phyloP scores from a whole-genome alignment of 23 red algal genomes.

The Gracilaria vermiculophylla region DNA sequence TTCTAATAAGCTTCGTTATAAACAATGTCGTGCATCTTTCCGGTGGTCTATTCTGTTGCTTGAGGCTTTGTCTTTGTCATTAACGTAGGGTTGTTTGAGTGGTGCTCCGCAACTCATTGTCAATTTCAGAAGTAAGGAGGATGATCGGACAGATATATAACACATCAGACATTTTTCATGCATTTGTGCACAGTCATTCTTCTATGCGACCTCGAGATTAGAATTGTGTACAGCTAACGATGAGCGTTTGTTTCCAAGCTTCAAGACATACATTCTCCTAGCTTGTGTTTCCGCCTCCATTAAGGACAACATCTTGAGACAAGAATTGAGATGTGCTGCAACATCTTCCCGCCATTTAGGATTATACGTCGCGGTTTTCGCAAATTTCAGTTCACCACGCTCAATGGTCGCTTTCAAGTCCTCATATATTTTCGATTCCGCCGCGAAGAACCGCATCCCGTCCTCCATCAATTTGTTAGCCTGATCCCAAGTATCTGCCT shows the following conservation, averaged over 20 bases:
- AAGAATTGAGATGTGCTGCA: background rate
- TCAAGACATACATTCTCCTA: background rate
- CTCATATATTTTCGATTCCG: background rate
- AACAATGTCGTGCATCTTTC: too few relatives aligned
- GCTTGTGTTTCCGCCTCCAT: conserved; percentile 2
- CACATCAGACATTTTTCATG: too few relatives aligned
- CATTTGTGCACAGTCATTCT: too few relatives aligned
- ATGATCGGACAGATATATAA: too few relatives aligned
- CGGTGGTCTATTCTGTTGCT: too few relatives aligned
- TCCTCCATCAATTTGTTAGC: background rate
- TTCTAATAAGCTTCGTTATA: background rate
- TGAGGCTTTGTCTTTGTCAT: too few relatives aligned
- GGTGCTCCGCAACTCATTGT: too few relatives aligned
- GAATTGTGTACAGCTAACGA: background rate
- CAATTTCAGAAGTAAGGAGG: too few relatives aligned
- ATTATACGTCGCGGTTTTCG: background rate
- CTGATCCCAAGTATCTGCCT: background rate
- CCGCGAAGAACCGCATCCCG: background rate
- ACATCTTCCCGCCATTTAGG: conserved; percentile 12
- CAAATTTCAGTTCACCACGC: background rate
- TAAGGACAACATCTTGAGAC: background rate
- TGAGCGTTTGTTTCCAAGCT: background rate
- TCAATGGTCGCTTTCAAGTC: background rate
- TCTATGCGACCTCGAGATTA: background rate
- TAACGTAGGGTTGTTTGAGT: too few relatives aligned